Conservation (phyloP, 2,329 filamentous ascomycete genomes). For the Colletotrichum navitas region DNA sequence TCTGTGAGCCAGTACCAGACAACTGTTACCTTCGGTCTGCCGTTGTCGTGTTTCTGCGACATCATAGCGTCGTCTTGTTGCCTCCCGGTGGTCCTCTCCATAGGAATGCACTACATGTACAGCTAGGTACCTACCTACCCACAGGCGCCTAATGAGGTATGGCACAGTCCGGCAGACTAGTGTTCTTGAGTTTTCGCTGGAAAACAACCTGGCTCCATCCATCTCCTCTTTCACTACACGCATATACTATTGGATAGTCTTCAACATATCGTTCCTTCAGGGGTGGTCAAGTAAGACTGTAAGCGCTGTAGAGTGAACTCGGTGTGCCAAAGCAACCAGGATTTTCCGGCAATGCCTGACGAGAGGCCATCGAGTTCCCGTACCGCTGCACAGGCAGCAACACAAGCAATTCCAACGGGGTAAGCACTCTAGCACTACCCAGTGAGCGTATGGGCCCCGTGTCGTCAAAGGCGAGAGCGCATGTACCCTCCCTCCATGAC, state of each 20-base stretch:
- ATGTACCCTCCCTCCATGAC: background rate
- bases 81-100: background rate
- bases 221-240: conserved; percentile 25
- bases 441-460: background rate
- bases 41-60: background rate
- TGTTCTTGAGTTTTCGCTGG: conserved; percentile 16
- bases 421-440: background rate
- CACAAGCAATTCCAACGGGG: background rate
- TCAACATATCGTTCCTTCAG: conserved; percentile 13
- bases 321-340: conserved; percentile 3
- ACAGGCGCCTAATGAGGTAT: background rate
- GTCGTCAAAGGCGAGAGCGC: background rate
- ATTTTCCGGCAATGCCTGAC: conserved; percentile 15
- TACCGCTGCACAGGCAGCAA: background rate
- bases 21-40: too few species aligned
- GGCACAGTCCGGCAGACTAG: background rate
- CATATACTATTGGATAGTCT: background rate
- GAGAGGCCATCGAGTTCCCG: conserved; percentile 5
- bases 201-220: conserved; percentile 3
- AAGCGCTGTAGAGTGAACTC: conserved; percentile 8
- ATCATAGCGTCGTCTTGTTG: background rate
- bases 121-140: background rate
- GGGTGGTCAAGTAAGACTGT: conserved; percentile 13
- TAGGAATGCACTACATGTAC: background rate
- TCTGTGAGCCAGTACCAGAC: background rate